Base-by-base conservation (phyloP, 2,329 filamentous ascomycete species). In the Microdochium bolleyi region DNA sequence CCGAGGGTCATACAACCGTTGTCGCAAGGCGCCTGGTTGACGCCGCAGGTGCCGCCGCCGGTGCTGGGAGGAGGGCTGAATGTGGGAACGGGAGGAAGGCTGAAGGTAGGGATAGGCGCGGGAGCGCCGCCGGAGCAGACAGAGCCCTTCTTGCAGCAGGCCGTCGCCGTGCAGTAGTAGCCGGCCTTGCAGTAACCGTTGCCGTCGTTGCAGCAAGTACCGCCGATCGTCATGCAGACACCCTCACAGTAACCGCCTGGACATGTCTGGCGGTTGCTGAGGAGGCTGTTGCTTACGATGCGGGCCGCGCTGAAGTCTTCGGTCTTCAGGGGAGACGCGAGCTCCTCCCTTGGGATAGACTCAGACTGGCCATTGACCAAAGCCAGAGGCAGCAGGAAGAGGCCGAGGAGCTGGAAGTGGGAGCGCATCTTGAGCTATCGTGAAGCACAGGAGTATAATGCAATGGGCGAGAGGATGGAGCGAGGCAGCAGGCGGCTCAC, bases 141-240 rank as follows among this genome's bases (percentile, higher is more conserved):
- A 3, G 9, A 16, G 48, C 48, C 48, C 8, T 24, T 25, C 14
- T 25, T n/a, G 21, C 48, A 49, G 48, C 48, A 49, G 24, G 24
- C 48, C n/a, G 22, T 30, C 24, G 37, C 37, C 4, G 50, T 44
- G 22, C 48, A 49, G 48, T 25, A 27, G 24, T 14, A 27, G 24
- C 24, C 24, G 24, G 13, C 14, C 24, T 25, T 11, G 24, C 48
- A 49, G 48, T 49, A 49, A 9, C 48, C 48, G 24, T 30, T 49
- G 48, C 48, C 48, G 24, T 49, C 48, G 24, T 49, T 49, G 22
- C 48, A 46, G 50, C 22, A 48, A 19, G 53, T 24, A 19, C 49
- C 54, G 50, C 48, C 51, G 24, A 19, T 32, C 25, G 56, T 53
- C 22, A 51, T 60, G 13, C 60, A 49, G 3, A 4, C 24, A 21